These are phyloP conservation scores for Vinca minor DNA, from an alignment of 257 asterid genomes.

Conservation along the genomic window DNA sequence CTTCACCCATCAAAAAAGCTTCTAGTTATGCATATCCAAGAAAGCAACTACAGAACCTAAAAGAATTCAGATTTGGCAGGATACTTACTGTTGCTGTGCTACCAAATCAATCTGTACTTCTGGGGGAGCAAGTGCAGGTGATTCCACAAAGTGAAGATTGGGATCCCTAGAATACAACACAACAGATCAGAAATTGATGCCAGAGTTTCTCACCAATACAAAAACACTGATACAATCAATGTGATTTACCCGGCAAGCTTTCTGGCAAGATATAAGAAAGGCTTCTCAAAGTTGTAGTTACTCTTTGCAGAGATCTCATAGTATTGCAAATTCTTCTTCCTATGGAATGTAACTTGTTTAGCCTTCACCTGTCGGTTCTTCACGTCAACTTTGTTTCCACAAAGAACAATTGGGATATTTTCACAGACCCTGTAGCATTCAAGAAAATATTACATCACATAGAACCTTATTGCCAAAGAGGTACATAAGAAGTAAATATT, in stretches of 20 bases:
- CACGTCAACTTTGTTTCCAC: constrained; percentile 13
- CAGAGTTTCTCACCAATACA: neutral
- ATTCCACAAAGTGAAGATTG: constrained; percentile 10
- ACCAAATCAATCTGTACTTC: constrained; percentile 12
- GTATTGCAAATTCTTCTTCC: constrained; percentile 9
- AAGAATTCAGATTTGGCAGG: constrained; percentile 7
- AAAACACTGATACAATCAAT: neutral
- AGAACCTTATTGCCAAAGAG: neutral
- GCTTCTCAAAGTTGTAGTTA: constrained; percentile 80
- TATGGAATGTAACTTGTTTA: constrained; percentile 12
- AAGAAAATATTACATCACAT: neutral
- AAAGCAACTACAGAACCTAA: neutral
- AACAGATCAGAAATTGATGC: neutral
- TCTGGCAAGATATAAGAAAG: constrained; percentile 19
- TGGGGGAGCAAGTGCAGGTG: constrained; percentile 15
- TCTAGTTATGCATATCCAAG: neutral
- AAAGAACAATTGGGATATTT: constrained; percentile 12
- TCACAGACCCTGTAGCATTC: constrained; percentile 9
- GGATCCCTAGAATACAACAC: neutral
- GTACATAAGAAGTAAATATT: neutral
- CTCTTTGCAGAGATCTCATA: constrained; percentile 50
- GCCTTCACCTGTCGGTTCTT: constrained; percentile 12
- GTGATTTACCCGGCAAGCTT: constrained; percentile 2
- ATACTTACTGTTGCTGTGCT: constrained; percentile 5
- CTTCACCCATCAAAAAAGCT: no score